Conservation (phyloP, 176 grass and related monocot species). For the Triticum aestivum region IWGSC_CS_RefSeq_v2.1 NC_057812.1:636230114-636230613, state of each 20-base stretch:
- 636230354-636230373: not conserved
- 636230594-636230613: not conserved
- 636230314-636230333: not conserved
- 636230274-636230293: slow-evolving; percentile 9
- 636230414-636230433: not conserved
- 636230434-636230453: no score
- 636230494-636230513: not conserved
- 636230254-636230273: slow-evolving; percentile 2
- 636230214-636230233: not conserved
- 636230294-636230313: not conserved
- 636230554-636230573: not conserved
- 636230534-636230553: not conserved
- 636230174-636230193: slow-evolving; percentile 2
- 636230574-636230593: not conserved
- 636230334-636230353: not conserved
- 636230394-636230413: not conserved
- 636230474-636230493: not conserved
- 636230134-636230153: slow-evolving; percentile 6
- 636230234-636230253: not conserved
- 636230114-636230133: slow-evolving; percentile 14
- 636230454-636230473: not conserved
- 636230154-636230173: not conserved
- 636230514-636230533: not conserved
- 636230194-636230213: not conserved
- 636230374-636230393: not conserved